These are phyloP conservation scores for Coleophoma crateriformis DNA, from an alignment of 2,329 filamentous ascomycete species.

Conservation along the genomic window DNA sequence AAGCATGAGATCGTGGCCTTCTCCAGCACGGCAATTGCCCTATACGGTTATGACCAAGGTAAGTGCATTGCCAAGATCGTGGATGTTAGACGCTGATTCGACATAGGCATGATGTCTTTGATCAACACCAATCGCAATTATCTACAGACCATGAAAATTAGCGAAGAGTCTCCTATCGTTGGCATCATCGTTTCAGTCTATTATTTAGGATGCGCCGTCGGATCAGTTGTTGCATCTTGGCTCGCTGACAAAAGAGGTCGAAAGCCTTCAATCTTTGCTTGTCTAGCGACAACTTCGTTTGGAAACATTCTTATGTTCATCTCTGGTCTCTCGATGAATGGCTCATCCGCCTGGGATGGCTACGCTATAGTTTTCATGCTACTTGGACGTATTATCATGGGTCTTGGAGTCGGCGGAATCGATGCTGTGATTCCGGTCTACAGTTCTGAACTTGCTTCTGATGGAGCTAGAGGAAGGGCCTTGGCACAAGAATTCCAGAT, in stretches of 20 bases:
- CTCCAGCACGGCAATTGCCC: constrained; percentile 34
- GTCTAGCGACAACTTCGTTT: constrained; percentile 44
- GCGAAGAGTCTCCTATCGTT: constrained; percentile 42
- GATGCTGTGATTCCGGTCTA: constrained; percentile 57
- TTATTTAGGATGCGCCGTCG: constrained; percentile 55
- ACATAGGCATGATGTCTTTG: constrained; percentile 63
- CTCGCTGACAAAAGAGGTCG: constrained; percentile 47
- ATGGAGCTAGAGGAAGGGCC: constrained; percentile 49
- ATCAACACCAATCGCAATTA: constrained; percentile 52
- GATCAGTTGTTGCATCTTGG: constrained; percentile 50
- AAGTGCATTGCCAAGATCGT: background rate
- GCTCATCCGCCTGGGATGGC: constrained; percentile 34
- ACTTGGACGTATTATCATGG: constrained; percentile 40
- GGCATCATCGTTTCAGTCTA: constrained; percentile 56
- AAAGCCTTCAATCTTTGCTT: constrained; percentile 49
- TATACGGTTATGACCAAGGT: constrained; percentile 87
- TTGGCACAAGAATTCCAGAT: constrained; percentile 59
- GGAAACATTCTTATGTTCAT: constrained; percentile 58
- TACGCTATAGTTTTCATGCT: constrained; percentile 38
- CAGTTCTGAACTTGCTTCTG: constrained; percentile 49
- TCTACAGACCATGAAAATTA: constrained; percentile 50
- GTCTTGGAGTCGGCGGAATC: constrained; percentile 52
- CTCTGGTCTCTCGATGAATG: constrained; percentile 40
- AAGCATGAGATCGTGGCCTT: constrained; percentile 30
- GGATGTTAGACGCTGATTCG: background rate